These are phyloP conservation scores for Fraxinus greggii DNA, from an alignment of 305 asterid species.

Conservation along the genomic window DNA sequence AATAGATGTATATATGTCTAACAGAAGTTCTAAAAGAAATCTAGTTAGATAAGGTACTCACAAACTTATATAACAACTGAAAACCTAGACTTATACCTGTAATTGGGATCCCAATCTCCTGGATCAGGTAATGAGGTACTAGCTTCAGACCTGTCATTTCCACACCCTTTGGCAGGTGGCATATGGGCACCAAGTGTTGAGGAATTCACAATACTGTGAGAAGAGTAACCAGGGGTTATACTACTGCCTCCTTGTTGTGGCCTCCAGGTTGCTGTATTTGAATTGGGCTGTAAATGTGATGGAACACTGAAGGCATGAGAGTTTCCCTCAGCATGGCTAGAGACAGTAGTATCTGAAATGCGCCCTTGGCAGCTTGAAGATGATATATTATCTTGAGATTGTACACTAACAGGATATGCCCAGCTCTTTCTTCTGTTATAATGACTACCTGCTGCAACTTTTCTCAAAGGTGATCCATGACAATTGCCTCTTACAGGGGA, in stretches of 20 bases:
- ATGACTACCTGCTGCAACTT: constrained; percentile 76
- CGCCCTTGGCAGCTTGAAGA: constrained; percentile 69
- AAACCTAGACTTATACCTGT: constrained; percentile 54
- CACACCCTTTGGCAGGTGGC: constrained; percentile 53
- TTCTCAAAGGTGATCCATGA: constrained; percentile 90
- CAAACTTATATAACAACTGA: constrained; percentile 16
- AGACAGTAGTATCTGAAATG: constrained; percentile 43
- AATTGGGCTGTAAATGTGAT: constrained; percentile 54
- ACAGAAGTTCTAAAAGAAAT: constrained; percentile 8
- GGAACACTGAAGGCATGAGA: constrained; percentile 53
- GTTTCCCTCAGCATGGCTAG: constrained; percentile 60
- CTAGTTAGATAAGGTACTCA: constrained; percentile 8
- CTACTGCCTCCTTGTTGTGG: constrained; percentile 66
- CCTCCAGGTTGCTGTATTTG: constrained; percentile 56
- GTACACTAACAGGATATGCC: constrained; percentile 63
- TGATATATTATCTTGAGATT: constrained; percentile 59
- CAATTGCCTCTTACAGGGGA: constrained; percentile 90
- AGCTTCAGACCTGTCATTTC: constrained; percentile 62
- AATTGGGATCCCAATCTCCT: constrained; percentile 99
- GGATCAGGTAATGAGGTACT: constrained; percentile 88
- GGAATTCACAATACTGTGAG: constrained; percentile 40
- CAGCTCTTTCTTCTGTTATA: constrained; percentile 74
- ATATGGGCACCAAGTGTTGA: constrained; percentile 33
- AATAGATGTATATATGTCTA: constrained; percentile 1
- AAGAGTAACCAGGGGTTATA: constrained; percentile 48